A percentile compares a stretch with the other conserved stretches of the same genome.
These are phyloP conservation scores for Insectozyma bohioensis DNA, from an alignment of 1,139 yeast genomes.

Conservation along the genomic window DNA sequence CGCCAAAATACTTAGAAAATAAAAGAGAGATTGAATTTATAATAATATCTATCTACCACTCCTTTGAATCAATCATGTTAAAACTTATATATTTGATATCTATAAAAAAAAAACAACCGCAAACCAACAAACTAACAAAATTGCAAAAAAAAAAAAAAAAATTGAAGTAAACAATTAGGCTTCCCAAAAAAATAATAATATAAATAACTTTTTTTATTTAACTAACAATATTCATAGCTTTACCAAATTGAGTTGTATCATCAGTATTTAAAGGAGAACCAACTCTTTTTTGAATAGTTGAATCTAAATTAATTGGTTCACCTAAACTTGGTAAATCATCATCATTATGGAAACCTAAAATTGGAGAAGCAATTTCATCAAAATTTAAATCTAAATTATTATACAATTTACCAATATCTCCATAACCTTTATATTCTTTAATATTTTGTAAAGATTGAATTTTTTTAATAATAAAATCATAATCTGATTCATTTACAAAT, in stretches of 20 bases:
- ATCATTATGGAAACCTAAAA: slow-evolving; percentile 12
- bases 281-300: too few species aligned
- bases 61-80: too few species aligned
- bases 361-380: slow-evolving; percentile 19
- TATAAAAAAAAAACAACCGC: too few species aligned
- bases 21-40: too few species aligned
- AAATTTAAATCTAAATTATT: slow-evolving; percentile 26
- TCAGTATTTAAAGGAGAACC: slow-evolving; percentile 11
- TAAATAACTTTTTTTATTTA: too few species aligned
- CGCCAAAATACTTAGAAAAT: too few species aligned
- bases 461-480: slow-evolving; percentile 1
- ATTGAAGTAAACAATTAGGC: background rate
- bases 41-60: too few species aligned
- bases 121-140: too few species aligned
- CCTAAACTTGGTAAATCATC: slow-evolving; percentile 12
- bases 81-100: too few species aligned
- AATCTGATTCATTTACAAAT: background rate
- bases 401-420: slow-evolving; percentile 34
- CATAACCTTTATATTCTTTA: slow-evolving; percentile 27
- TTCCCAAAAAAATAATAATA: too few species aligned
- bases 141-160: background rate
- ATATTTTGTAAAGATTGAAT: slow-evolving; percentile 8
- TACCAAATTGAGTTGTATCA: too few species aligned
- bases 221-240: too few species aligned
- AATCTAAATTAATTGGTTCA: slow-evolving; percentile 13